Base-by-base conservation (phyloP, 768 basidiomycete species). In the Boletus sensibilis region DNA sequence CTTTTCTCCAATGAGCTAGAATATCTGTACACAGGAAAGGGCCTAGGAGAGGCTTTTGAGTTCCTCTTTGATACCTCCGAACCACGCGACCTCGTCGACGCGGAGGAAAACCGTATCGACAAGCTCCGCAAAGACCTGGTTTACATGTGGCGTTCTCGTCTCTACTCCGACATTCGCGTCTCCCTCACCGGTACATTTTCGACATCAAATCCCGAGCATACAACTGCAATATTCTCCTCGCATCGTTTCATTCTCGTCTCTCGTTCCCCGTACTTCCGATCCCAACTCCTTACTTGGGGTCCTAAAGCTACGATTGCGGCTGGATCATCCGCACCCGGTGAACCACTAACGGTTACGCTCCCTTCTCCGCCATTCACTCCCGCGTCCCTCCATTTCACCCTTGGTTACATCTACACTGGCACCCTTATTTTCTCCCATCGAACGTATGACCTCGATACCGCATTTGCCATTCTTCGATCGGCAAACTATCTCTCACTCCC, bases 291-390 rank as follows among this genome's bases (percentile, higher is more conserved):
- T 29, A 79, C 84, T 0, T 92, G 89, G 81, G 73, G 74, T 10
- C 72, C 82, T 6, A 71, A 72, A 34, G 51, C 68, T 12, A 68
- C 79, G 5, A 63, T 64, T 62, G 42, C 61, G 49, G 53, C 71
- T 56, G 62, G 69, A 47, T 50, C 60, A 41, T 20, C 64, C 41
- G 48, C 64, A 40, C 58, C 66, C 3, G 64, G 63, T 13, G 85
- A 86, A 54, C 81, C 81, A 0, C 70, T 83, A 0, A 85, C 82
- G 0, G 73, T 97, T 12, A 84, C 79, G 0, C 82, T 98, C 6
- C 92, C 92, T 2, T 92, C 88, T 0, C 94, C 96, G 0, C 94
- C 95, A 0, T 98, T 98, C 73, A 96, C 96, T 0, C 92, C 95
- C 0, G 90, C 95, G 1, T 91, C 94, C 0, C 79, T 97, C 5